Base-by-base conservation (phyloP, 2,329 filamentous ascomycete genomes). In the Orbilia oligospora region DNA sequence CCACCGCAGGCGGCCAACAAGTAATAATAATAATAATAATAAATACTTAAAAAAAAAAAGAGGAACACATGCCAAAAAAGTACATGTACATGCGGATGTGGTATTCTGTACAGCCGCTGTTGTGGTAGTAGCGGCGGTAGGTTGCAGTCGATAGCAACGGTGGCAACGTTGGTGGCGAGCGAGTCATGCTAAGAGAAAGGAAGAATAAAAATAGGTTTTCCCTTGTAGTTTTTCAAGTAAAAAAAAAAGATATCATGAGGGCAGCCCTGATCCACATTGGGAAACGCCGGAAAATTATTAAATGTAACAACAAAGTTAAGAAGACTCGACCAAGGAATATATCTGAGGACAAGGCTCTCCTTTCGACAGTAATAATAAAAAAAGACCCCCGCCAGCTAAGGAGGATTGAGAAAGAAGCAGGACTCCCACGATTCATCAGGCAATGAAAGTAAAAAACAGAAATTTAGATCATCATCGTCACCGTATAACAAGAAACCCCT, bases 261-360 rank as follows among this genome's bases (percentile, higher is more conserved):
- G 66, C 66, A 76, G 64, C 33, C 46, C 41, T 0, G 48, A 67
- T 36, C 65, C 70, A 53, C 70, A 66, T 67, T 24, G 53, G 33
- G 38, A 41, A 76, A 76, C 72, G 72, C 72, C 72, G 53, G 30
- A 30, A 53, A 20, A 46, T n/a, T 51, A 64, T 36, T 20, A 65
- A 53, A 65, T 65, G 58, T 72, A 65, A 65, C 46, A 27, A 55
- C 18, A 24, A 61, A 20, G n/a, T 2, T 18, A 46, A 46, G 14
- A 38, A 41, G 55, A 66, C 66, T 75, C 64, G 22, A 55, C 71
- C 71, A 64, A 63, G 16, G 30, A 61, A 55, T 30, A 53, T 33
- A 65, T 63, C 69, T 36, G 36, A 22, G 56, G 36, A 44, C 56
- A 44, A 44, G 20, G 36, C 56, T 46, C 44, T 46, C 33, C 56